Evolutionary conservation across 2,329 filamentous ascomycete genomes (phyloP), one percentile per base, ranked within the genome.

Genomic region (Epichloe typhina): DNA sequence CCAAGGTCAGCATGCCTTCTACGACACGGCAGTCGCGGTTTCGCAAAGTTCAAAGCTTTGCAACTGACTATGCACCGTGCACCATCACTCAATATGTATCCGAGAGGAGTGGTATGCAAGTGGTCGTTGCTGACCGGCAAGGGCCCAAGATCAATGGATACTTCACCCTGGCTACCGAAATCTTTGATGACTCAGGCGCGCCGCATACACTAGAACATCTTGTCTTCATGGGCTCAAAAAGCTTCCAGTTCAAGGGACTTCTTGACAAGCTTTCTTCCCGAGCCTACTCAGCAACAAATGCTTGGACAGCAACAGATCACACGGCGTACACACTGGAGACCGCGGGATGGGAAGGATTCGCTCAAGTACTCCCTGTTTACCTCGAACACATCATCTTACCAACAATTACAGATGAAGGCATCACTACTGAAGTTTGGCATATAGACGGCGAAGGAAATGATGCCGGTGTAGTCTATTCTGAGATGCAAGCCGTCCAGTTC

Each of bases 401-500:
- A 0, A 95, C 88, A 7, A 74, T 98, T 54, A 97, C 90, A 1
- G 91, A 98, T 66, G 86, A 90, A 51, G 88, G 82, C 11, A 96
- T 94, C 64, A 84, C 91, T 57, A 98, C 93, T 3, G 93, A 98
- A 66, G 93, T 98, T 2, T 89, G 95, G 70, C 93, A 98, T 64
- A 80, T 98, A 50, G 88, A 98, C 63, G 91, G 88, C 15, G 82
- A 87, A 57, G 93, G 93, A 51, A 86, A 97, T 56, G 93, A 98
- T 75, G 93, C 93, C 41, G 93, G 89, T 55, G 90, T 96, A 1
- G 93, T 98, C 8, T 98, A 98, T 68, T 96, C 91, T 0, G 93
- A 98, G 69, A 98, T 98, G 93, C 93, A 98, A 68, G 93, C 84
- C 23, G 82, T 95, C 2, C 86, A 97, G 63, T 95, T 95, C 63